A percentile compares a stretch with the other conserved stretches of the same genome.
Evolutionary conservation across 139 green algal species (phyloP).

Genomic region (Picochlorum sp.): DNA sequence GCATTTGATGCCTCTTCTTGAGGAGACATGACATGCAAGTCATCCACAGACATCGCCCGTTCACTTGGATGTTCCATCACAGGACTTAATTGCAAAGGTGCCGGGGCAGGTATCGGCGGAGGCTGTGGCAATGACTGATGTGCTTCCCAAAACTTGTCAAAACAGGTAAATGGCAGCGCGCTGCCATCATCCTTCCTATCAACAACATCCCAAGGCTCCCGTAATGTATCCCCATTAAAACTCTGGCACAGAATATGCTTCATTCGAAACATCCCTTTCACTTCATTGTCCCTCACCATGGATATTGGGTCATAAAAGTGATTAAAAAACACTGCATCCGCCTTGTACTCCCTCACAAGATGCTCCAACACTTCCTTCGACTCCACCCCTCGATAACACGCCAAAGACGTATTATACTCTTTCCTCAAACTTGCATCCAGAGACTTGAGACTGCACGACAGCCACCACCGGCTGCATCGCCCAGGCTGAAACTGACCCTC

Average conservation of each 20-base stretch:
- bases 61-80: constrained; percentile 18
- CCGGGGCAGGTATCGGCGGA: constrained; percentile 43
- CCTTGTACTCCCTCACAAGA: constrained; percentile 49
- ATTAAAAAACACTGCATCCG: constrained; percentile 79
- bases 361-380: constrained; percentile 42
- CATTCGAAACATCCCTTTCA: constrained; percentile 55
- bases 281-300: constrained; percentile 77
- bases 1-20: constrained; percentile 64
- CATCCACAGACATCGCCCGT: constrained; percentile 17
- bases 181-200: constrained; percentile 25
- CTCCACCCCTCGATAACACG: constrained; percentile 49
- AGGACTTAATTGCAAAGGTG: constrained; percentile 30
- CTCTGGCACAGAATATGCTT: constrained; percentile 41
- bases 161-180: constrained; percentile 61
- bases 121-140: constrained; percentile 32
- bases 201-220: constrained; percentile 87
- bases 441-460: constrained; percentile 40
- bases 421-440: constrained; percentile 43
- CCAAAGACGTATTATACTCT: constrained; percentile 58
- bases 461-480: constrained; percentile 64
- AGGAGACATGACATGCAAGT: constrained; percentile 62
- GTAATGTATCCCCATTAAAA: constrained; percentile 85
- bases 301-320: constrained; percentile 91
- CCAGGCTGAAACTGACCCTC: constrained; percentile 91
- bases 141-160: constrained; percentile 66